phyloP scores from a whole-genome alignment of 179 eudicot species.

The Vitellaria paradoxa region DNA sequence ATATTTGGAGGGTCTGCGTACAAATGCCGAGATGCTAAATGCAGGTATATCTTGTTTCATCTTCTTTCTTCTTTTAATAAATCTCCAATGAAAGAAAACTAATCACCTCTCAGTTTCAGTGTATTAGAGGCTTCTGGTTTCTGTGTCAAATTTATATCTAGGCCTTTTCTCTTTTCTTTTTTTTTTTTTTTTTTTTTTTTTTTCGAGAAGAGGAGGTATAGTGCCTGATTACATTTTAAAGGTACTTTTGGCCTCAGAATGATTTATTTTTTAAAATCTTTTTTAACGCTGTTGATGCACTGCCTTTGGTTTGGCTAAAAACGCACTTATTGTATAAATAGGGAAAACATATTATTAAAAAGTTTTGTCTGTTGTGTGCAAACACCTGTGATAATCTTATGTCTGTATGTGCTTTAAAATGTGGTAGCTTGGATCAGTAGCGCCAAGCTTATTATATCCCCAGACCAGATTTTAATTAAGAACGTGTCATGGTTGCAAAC shows the following conservation, averaged over 20 bases:
- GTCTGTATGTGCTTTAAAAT: background rate
- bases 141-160: background rate
- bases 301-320: background rate
- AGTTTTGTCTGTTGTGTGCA: background rate
- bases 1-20: constrained; percentile 94
- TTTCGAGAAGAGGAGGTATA: background rate
- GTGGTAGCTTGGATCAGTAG: background rate
- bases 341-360: background rate
- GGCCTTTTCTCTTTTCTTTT: background rate
- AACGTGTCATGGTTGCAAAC: background rate
- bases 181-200: no score
- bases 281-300: background rate
- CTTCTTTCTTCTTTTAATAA: constrained; percentile 10
- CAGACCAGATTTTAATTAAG: background rate
- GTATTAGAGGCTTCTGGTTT: background rate
- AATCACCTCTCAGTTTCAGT: background rate
- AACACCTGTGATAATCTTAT: background rate
- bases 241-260: constrained; percentile 2
- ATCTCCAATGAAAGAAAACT: background rate
- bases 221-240: background rate
- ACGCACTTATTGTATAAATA: background rate
- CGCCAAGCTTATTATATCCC: background rate
- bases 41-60: constrained; percentile 53
- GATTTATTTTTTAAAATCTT: no score
- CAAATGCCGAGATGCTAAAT: constrained; percentile 80